phyloP scores from a whole-genome alignment of 2,329 filamentous ascomycete genomes.

The Ophiostoma ulmi region DNA sequence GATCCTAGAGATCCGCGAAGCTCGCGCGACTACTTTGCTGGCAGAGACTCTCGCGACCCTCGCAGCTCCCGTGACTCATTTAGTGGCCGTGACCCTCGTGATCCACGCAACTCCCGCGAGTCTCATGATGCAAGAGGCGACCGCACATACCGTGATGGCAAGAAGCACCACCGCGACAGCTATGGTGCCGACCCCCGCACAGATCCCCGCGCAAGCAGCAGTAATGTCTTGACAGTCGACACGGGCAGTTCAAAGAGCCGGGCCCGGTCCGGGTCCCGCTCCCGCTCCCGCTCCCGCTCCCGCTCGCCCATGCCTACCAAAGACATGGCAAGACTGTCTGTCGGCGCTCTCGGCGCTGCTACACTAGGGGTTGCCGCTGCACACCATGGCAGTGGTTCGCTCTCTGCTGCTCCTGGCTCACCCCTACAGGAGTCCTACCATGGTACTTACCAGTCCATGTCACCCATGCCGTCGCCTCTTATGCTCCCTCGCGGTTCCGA shows the following conservation, averaged over 20 bases:
- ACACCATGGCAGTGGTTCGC: constrained; percentile 38
- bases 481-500: constrained; percentile 53
- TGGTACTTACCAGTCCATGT: constrained; percentile 90
- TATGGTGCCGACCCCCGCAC: neutral
- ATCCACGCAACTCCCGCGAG: constrained; percentile 21
- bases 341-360: constrained; percentile 38
- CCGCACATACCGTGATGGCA: constrained; percentile 21
- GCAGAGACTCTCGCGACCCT: neutral
- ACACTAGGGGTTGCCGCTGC: constrained; percentile 27
- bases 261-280: constrained; percentile 18
- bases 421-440: constrained; percentile 88
- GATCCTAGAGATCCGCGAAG: constrained; percentile 16
- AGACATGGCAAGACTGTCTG: constrained; percentile 50
- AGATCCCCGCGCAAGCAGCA: constrained; percentile 33
- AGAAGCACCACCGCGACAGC: constrained; percentile 31
- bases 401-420: constrained; percentile 62
- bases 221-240: constrained; percentile 42
- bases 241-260: constrained; percentile 31
- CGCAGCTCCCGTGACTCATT: constrained; percentile 4
- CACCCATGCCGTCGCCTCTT: constrained; percentile 85
- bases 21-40: neutral
- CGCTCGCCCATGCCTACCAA: constrained; percentile 46
- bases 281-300: constrained; percentile 33
- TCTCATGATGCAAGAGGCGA: constrained; percentile 2
- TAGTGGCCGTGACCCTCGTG: constrained; percentile 17